Percentiles rank a stretch among this genome's conserved stretches.
These are phyloP conservation scores for Neocatenulostroma microsporum DNA, from an alignment of 2,329 filamentous ascomycete species.

Conservation along the genomic window DNA sequence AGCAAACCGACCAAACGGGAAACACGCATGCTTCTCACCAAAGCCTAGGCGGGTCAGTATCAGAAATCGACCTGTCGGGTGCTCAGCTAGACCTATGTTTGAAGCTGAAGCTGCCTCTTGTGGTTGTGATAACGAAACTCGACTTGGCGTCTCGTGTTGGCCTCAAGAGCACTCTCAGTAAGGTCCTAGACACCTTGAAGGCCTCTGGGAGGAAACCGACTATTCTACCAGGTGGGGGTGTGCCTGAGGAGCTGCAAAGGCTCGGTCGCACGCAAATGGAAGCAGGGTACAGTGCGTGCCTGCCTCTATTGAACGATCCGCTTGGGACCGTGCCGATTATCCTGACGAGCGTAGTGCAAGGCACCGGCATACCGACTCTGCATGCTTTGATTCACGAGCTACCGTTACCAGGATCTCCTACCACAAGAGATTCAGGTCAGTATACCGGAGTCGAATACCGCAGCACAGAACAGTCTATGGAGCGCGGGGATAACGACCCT, in stretches of 20 bases:
- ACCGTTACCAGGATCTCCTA: slow-evolving; percentile 53
- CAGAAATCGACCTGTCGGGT: slow-evolving; percentile 63
- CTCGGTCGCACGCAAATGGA: slow-evolving; percentile 50
- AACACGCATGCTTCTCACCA: slow-evolving; percentile 47
- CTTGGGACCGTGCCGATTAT: slow-evolving; percentile 66
- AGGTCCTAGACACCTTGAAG: slow-evolving; percentile 71
- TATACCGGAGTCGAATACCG: no score
- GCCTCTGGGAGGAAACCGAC: slow-evolving; percentile 63
- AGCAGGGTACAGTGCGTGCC: slow-evolving; percentile 48
- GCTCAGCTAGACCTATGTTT: slow-evolving; percentile 81
- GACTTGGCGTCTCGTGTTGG: slow-evolving; percentile 71
- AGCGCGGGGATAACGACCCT: background rate
- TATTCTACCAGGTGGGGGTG: slow-evolving; percentile 47
- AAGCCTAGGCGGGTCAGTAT: slow-evolving; percentile 42
- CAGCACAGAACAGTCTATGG: background rate
- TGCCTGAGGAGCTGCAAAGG: slow-evolving; percentile 49
- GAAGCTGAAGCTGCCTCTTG: slow-evolving; percentile 66
- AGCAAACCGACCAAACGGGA: slow-evolving; percentile 32
- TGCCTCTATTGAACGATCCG: slow-evolving; percentile 42
- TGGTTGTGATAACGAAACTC: slow-evolving; percentile 82
- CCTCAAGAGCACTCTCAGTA: slow-evolving; percentile 62
- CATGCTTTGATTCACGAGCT: slow-evolving; percentile 74
- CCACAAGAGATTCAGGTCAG: no score
- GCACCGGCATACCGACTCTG: slow-evolving; percentile 69
- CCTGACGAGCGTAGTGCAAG: slow-evolving; percentile 78